Evolutionary conservation across 2,329 filamentous ascomycete species (phyloP).

Genomic region (Hysterium pulicare): DNA sequence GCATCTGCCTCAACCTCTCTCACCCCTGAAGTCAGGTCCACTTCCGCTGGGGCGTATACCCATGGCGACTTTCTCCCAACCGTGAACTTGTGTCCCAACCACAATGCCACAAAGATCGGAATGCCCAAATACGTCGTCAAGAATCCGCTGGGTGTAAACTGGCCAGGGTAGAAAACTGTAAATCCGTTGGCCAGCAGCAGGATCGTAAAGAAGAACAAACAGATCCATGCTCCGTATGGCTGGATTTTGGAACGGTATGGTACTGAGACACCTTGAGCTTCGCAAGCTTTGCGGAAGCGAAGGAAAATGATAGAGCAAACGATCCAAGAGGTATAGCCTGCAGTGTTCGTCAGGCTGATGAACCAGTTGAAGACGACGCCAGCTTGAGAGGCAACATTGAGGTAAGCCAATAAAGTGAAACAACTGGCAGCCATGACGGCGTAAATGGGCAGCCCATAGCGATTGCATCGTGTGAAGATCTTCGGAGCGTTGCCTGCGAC

Average conservation of each 20-base stretch:
- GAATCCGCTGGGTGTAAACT: constrained; percentile 62
- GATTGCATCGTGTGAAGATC: constrained; percentile 15
- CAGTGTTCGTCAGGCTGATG: constrained; percentile 33
- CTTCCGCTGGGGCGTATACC: constrained; percentile 43
- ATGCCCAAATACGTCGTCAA: constrained; percentile 57
- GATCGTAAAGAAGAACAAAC: constrained; percentile 55
- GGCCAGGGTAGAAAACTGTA: constrained; percentile 59
- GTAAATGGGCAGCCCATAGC: constrained; percentile 39
- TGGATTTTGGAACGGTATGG: constrained; percentile 53
- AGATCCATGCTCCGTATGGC: constrained; percentile 62
- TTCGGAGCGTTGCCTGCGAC: constrained; percentile 20
- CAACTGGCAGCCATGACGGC: constrained; percentile 53
- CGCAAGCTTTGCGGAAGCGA: constrained; percentile 24
- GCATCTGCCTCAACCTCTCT: constrained; percentile 5
- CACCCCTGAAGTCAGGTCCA: constrained; percentile 48
- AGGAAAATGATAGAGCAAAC: constrained; percentile 24
- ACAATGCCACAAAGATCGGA: constrained; percentile 20
- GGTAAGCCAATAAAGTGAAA: constrained; percentile 11
- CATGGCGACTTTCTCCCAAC: constrained; percentile 44
- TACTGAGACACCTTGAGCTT: constrained; percentile 33
- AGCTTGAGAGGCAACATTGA: constrained; percentile 3
- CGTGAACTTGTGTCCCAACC: constrained; percentile 13
- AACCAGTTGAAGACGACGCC: constrained; percentile 32
- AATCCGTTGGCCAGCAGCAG: constrained; percentile 72
- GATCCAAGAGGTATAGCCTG: constrained; percentile 30